Evolutionary conservation across 164 flowering plant genomes (phyloP).

Genomic region (Vitis rupestris): DNA sequence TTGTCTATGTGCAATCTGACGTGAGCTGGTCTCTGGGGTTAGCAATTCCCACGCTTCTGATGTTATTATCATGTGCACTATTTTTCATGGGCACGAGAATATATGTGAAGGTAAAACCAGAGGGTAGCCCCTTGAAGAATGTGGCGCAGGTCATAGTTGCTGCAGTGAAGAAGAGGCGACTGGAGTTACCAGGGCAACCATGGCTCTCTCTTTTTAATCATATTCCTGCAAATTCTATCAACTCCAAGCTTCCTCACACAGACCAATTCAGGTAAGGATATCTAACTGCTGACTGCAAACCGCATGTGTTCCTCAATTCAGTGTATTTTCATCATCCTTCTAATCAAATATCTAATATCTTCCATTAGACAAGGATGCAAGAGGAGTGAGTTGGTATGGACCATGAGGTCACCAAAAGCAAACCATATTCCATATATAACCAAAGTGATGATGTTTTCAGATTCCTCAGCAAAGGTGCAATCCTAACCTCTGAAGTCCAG

Average conservation of each 20-base stretch:
- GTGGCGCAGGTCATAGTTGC: slow-evolving; percentile 32
- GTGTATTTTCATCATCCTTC: background rate
- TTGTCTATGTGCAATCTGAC: slow-evolving; percentile 44
- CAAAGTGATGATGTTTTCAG: slow-evolving; percentile 2
- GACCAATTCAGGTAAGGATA: slow-evolving; percentile 16
- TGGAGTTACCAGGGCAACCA: slow-evolving; percentile 13
- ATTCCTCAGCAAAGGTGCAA: slow-evolving; percentile 25
- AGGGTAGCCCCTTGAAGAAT: slow-evolving; percentile 39
- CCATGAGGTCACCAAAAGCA: background rate
- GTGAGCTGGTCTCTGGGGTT: slow-evolving; percentile 43
- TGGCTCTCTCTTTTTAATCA: slow-evolving; percentile 14
- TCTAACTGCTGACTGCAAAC: too few relatives aligned
- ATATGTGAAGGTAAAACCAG: slow-evolving; percentile 39
- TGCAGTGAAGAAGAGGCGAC: slow-evolving; percentile 30
- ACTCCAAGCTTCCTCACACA: slow-evolving; percentile 18
- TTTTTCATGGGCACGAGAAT: slow-evolving; percentile 38
- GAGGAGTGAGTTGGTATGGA: background rate
- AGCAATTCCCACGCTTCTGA: slow-evolving; percentile 31
- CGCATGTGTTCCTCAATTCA: background rate
- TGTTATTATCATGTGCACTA: slow-evolving; percentile 31
- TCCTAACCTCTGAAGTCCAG: slow-evolving; percentile 18
- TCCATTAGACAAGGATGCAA: background rate
- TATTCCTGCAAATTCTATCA: slow-evolving; percentile 16
- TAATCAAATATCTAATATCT: background rate
- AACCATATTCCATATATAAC: background rate